Percentiles rank a stretch among this genome's conserved stretches.
Evolutionary conservation across 163 green algal genomes (phyloP).

Genomic region (Smithsoniella earleae): DNA sequence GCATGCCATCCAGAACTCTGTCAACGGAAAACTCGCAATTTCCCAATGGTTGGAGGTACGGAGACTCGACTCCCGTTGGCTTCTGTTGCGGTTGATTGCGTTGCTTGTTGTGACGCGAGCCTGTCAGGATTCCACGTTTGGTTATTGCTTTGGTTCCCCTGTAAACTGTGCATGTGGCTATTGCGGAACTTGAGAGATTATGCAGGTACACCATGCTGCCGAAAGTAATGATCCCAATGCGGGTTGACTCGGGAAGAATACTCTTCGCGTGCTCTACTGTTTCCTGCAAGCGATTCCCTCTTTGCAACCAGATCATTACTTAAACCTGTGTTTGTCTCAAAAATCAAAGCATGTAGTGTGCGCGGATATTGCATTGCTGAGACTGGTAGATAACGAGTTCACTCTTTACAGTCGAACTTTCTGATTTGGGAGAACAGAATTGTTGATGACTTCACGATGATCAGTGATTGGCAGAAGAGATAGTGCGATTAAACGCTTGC

Average conservation of each 20-base stretch:
- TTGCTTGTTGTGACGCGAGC: no score
- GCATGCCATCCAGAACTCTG: constrained; percentile 1
- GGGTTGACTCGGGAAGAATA: constrained; percentile 5
- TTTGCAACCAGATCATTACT: no score
- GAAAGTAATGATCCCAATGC: constrained; percentile 27
- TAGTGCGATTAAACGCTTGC: no score
- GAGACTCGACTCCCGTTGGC: neutral
- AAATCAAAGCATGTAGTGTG: no score
- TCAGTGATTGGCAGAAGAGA: no score
- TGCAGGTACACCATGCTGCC: constrained; percentile 27
- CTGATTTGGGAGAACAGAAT: no score
- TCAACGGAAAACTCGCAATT: neutral
- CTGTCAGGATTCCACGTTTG: no score
- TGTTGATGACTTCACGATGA: no score
- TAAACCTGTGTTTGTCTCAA: no score
- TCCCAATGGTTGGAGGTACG: neutral
- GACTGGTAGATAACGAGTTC: no score
- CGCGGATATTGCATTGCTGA: no score
- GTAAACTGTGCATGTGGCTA: constrained; percentile 6
- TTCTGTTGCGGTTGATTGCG: neutral
- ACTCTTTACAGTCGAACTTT: no score
- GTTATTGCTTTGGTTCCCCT: neutral
- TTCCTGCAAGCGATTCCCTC: neutral
- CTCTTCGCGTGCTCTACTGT: neutral
- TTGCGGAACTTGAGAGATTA: neutral